Evolutionary conservation across 371 early-diverging fungal species (phyloP).

Genomic region (Mucor racemosus): DNA sequence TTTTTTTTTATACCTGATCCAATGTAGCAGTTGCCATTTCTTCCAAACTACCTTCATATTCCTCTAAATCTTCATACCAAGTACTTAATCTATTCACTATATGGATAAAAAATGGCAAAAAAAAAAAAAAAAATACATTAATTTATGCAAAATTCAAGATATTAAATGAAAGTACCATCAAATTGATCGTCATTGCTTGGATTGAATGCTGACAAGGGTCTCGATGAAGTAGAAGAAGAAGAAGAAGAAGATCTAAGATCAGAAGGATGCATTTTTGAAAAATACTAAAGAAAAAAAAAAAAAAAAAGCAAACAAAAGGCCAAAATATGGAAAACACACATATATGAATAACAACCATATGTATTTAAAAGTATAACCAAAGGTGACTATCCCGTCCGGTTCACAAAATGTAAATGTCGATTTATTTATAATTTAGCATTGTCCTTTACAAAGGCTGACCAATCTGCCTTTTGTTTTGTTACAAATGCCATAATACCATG

Average conservation of each 20-base stretch:
- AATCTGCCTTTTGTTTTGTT: slow-evolving; percentile 60
- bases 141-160: background rate
- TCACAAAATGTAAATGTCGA: background rate
- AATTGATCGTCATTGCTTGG: background rate
- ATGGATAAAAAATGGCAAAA: background rate
- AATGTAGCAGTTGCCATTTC: slow-evolving; percentile 91
- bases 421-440: slow-evolving; percentile 42
- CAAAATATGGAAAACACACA: background rate
- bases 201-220: background rate
- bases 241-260: slow-evolving; percentile 4
- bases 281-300: background rate
- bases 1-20: slow-evolving; percentile 60
- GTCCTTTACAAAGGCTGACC: slow-evolving; percentile 52
- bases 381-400: background rate
- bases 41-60: slow-evolving; percentile 92
- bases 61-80: slow-evolving; percentile 89
- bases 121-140: background rate
- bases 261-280: slow-evolving; percentile 14
- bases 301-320: background rate
- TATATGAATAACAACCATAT: background rate
- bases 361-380: background rate
- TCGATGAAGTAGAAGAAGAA: background rate
- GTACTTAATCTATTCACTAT: slow-evolving; percentile 75
- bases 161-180: background rate
- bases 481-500: slow-evolving; percentile 68